phyloP scores from a whole-genome alignment of 2,329 filamentous ascomycete species.

The Claviceps lovelessii region DNA sequence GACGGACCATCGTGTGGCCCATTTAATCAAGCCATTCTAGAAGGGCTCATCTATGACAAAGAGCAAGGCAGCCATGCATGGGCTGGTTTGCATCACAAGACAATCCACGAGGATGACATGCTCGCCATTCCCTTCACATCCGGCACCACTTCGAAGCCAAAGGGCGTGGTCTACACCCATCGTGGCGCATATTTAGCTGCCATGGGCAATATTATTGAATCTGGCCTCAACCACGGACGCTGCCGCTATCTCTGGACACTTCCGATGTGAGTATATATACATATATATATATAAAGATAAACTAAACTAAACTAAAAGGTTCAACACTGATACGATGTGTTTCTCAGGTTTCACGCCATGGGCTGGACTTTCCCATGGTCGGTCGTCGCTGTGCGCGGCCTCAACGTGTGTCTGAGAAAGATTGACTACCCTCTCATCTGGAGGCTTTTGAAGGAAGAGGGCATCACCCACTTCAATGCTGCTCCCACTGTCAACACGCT shows the following conservation, averaged over 20 bases:
- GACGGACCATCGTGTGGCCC: conserved; percentile 62
- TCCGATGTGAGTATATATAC: conserved; percentile 50
- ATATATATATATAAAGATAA: too few relatives aligned
- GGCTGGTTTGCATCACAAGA: conserved; percentile 58
- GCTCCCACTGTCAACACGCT: conserved; percentile 94
- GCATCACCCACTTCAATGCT: conserved; percentile 88
- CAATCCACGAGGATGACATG: conserved; percentile 61
- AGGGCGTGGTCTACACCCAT: conserved; percentile 87
- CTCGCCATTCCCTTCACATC: conserved; percentile 88
- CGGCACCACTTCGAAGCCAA: conserved; percentile 80
- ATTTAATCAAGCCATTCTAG: conserved; percentile 69
- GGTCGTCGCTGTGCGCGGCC: conserved; percentile 83
- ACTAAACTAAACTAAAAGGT: too few relatives aligned
- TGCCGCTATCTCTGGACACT: conserved; percentile 85
- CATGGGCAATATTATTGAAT: conserved; percentile 76
- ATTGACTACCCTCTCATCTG: conserved; percentile 92
- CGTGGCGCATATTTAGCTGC: conserved; percentile 75
- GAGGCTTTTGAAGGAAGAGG: conserved; percentile 71
- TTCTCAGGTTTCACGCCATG: conserved; percentile 45
- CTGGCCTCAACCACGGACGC: conserved; percentile 60
- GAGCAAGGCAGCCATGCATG: conserved; percentile 57
- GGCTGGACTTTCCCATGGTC: conserved; percentile 90
- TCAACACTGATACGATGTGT: not conserved
- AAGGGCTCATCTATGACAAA: conserved; percentile 61
- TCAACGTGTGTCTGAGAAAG: conserved; percentile 86